Conservation (phyloP, 2,329 filamentous ascomycete genomes). For the Onygenales sp. region DNA sequence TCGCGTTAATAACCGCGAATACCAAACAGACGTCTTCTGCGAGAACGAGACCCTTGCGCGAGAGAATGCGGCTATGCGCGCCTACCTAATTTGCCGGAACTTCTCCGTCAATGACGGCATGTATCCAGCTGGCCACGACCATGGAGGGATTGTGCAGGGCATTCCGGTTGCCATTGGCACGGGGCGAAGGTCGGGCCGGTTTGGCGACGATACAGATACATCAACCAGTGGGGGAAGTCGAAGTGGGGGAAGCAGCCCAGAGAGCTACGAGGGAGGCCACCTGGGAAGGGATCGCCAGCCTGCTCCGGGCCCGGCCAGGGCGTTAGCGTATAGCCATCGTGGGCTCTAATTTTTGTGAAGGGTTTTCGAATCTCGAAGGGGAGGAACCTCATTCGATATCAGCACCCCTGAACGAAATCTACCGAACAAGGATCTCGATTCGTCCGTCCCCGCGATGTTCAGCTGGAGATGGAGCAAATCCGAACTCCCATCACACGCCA, state of each 20-base stretch:
- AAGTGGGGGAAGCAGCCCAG: slow-evolving; percentile 49
- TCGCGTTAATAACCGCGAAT: slow-evolving; percentile 91
- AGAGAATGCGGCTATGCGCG: slow-evolving; percentile 89
- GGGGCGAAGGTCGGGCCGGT: slow-evolving; percentile 40
- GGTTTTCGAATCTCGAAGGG: background rate
- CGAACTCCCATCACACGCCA: background rate
- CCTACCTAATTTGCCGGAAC: slow-evolving; percentile 95
- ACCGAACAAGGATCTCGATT: background rate
- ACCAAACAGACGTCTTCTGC: slow-evolving; percentile 81
- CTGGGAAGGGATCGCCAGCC: slow-evolving; percentile 15
- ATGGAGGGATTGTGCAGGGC: slow-evolving; percentile 48
- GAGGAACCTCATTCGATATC: background rate
- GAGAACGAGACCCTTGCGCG: slow-evolving; percentile 73
- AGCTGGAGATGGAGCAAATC: background rate
- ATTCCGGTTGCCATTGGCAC: slow-evolving; percentile 56
- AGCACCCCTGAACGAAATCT: background rate
- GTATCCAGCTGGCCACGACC: slow-evolving; percentile 51
- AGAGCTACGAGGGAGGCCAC: slow-evolving; percentile 20
- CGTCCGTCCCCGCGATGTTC: background rate
- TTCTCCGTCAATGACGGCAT: slow-evolving; percentile 96
- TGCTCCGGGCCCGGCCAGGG: slow-evolving; percentile 13
- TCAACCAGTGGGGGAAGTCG: slow-evolving; percentile 36
- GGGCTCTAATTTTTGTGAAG: slow-evolving; percentile 3
- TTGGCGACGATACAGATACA: slow-evolving; percentile 39
- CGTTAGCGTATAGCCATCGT: slow-evolving; percentile 17